Evolutionary conservation across 2,329 filamentous ascomycete species (phyloP).

Genomic region (Karstenula rhodostoma): DNA sequence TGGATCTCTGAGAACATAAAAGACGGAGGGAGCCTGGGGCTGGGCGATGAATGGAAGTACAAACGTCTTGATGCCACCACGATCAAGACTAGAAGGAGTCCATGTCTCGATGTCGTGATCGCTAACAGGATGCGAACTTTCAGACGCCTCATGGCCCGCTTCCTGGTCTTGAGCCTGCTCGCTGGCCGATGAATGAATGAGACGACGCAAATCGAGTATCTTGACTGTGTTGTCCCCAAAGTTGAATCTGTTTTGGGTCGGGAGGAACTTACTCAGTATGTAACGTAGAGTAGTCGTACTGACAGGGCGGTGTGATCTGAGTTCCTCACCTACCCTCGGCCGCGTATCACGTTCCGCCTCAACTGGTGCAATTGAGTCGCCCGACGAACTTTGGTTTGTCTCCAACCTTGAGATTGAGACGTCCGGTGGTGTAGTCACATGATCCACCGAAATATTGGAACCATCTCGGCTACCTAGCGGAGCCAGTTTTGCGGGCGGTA

Average conservation of each 20-base stretch:
- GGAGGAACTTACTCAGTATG: not conserved
- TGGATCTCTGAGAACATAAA: not conserved
- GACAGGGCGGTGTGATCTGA: not conserved
- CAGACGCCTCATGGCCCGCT: not conserved
- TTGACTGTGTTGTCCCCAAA: not conserved
- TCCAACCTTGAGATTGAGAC: not conserved
- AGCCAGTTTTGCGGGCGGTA: not conserved
- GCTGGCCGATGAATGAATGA: not conserved
- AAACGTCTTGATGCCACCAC: not conserved
- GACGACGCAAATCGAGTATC: not conserved
- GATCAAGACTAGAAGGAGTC: not conserved
- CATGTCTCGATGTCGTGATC: not conserved
- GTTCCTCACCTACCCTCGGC: not conserved
- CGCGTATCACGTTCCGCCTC: not conserved
- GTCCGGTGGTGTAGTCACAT: not conserved
- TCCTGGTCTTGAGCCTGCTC: not conserved
- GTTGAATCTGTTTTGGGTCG: not conserved
- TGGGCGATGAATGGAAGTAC: not conserved
- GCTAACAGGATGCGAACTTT: not conserved
- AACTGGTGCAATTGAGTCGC: not conserved
- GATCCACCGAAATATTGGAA: not conserved
- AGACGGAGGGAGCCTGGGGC: not conserved
- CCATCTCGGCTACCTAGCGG: not conserved
- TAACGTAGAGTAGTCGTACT: not conserved
- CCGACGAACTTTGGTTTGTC: not conserved